A percentile compares a stretch with the other conserved stretches of the same genome.
Evolutionary conservation across 495 filamentous ascomycete genomes (phyloP).

Genomic region (Xylaria acuta): DNA sequence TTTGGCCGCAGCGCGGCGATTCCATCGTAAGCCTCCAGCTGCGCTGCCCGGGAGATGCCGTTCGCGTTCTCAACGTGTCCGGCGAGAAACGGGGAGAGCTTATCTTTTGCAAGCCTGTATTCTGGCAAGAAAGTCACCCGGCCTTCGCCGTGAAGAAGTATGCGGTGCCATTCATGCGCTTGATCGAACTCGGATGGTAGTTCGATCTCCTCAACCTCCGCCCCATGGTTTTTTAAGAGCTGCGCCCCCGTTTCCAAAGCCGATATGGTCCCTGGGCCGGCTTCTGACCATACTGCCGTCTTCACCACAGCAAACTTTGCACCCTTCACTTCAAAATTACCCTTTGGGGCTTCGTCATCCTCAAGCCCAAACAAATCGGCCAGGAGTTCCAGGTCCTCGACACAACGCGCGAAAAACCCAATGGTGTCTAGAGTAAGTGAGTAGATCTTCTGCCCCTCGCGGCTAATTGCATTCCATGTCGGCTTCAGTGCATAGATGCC

Average conservation of each 20-base stretch:
- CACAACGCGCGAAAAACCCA: constrained; percentile 56
- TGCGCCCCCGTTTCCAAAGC: constrained; percentile 51
- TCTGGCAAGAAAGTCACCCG: constrained; percentile 53
- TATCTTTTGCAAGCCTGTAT: constrained; percentile 49
- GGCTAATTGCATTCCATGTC: constrained; percentile 61
- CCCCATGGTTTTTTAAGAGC: constrained; percentile 50
- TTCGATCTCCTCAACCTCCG: constrained; percentile 53
- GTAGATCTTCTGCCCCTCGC: constrained; percentile 58
- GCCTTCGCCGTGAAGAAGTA: constrained; percentile 50
- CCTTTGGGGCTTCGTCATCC: constrained; percentile 49
- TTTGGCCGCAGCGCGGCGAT: constrained; percentile 53
- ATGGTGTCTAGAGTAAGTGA: constrained; percentile 59
- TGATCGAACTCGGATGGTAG: constrained; percentile 52
- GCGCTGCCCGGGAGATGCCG: constrained; percentile 45
- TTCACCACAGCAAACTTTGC: constrained; percentile 56
- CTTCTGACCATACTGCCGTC: constrained; percentile 54
- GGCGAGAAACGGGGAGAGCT: constrained; percentile 44
- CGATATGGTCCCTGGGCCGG: constrained; percentile 51
- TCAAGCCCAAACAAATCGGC: constrained; percentile 53
- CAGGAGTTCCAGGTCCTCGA: constrained; percentile 58
- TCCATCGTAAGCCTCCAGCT: constrained; percentile 52
- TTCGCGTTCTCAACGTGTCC: constrained; percentile 52
- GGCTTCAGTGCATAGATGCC: constrained; percentile 64
- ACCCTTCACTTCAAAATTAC: constrained; percentile 44
- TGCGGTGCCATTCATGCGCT: constrained; percentile 49